Percentiles rank a stretch among this genome's conserved stretches.
phyloP scores from a whole-genome alignment of 805 yeast species.

The Zygosaccharomyces bailii region DNA sequence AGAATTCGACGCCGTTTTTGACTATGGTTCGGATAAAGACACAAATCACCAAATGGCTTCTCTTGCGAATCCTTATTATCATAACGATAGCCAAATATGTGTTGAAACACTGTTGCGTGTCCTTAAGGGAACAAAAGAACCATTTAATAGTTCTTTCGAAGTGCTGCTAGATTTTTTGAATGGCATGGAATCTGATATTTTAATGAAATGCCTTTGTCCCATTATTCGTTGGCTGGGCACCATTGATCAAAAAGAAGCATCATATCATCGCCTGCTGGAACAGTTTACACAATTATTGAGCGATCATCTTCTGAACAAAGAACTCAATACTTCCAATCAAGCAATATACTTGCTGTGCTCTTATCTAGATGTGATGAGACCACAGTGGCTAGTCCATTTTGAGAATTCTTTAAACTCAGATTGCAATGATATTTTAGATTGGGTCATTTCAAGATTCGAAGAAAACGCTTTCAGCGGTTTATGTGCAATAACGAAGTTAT shows the following conservation, averaged over 20 bases:
- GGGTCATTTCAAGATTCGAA: slow-evolving; percentile 42
- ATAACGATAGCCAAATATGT: slow-evolving; percentile 3
- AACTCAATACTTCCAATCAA: slow-evolving; percentile 23
- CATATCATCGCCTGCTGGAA: slow-evolving; percentile 10
- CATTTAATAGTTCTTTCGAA: slow-evolving; percentile 2
- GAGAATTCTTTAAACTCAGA: slow-evolving; percentile 39
- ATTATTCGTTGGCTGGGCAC: slow-evolving; percentile 10
- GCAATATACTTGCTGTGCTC: slow-evolving; percentile 19
- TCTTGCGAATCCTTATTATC: neutral
- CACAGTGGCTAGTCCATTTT: slow-evolving; percentile 28
- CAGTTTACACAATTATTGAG: slow-evolving; percentile 26
- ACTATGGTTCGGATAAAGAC: neutral
- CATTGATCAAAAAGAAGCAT: neutral
- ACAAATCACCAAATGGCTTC: neutral
- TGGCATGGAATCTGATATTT: slow-evolving; percentile 6
- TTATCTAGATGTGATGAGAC: slow-evolving; percentile 18
- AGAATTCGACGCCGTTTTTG: slow-evolving; percentile 5
- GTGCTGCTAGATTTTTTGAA: slow-evolving; percentile 8
- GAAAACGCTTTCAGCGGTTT: slow-evolving; percentile 43
- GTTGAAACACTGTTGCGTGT: slow-evolving; percentile 10
- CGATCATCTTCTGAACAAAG: slow-evolving; percentile 20
- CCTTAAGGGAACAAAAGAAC: slow-evolving; percentile 3
- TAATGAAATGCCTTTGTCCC: slow-evolving; percentile 9
- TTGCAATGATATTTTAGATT: slow-evolving; percentile 46
- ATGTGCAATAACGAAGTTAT: slow-evolving; percentile 32